Evolutionary conservation across 2,329 filamentous ascomycete genomes (phyloP).

Genomic region (Cercospora sp.): DNA sequence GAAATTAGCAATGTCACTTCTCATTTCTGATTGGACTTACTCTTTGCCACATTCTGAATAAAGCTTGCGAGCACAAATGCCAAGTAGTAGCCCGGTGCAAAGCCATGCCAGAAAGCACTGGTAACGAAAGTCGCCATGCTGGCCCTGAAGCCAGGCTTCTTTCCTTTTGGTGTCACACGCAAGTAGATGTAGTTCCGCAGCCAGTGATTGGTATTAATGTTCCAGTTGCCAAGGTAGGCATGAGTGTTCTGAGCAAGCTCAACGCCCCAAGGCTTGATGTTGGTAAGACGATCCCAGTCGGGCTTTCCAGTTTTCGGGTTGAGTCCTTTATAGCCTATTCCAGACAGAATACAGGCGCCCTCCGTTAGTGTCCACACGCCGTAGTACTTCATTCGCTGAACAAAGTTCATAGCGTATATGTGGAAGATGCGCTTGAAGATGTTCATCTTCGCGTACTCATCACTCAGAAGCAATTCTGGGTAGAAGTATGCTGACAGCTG

Average conservation of each 20-base stretch:
- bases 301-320: slow-evolving; percentile 82
- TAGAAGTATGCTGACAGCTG: slow-evolving; percentile 69
- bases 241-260: slow-evolving; percentile 93
- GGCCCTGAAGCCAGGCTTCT: slow-evolving; percentile 93
- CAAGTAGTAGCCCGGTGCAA: slow-evolving; percentile 95
- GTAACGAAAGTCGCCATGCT: slow-evolving; percentile 92
- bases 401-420: slow-evolving; percentile 80
- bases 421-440: slow-evolving; percentile 74
- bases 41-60: slow-evolving; percentile 90
- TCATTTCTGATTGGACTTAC: slow-evolving; percentile 55
- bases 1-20: slow-evolving; percentile 8
- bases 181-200: slow-evolving; percentile 94
- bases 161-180: slow-evolving; percentile 88
- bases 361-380: slow-evolving; percentile 93
- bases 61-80: slow-evolving; percentile 87
- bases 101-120: slow-evolving; percentile 96
- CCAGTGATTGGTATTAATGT: slow-evolving; percentile 98
- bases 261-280: slow-evolving; percentile 81
- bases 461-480: slow-evolving; percentile 62
- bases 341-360: slow-evolving; percentile 88
- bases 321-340: slow-evolving; percentile 90
- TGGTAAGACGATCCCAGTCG: slow-evolving; percentile 85
- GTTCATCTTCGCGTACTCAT: slow-evolving; percentile 65
- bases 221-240: slow-evolving; percentile 89
- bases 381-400: slow-evolving; percentile 89